These are phyloP conservation scores for Kurtzmaniella fragi DNA, from an alignment of 805 yeast genomes.

Conservation along the genomic window DNA sequence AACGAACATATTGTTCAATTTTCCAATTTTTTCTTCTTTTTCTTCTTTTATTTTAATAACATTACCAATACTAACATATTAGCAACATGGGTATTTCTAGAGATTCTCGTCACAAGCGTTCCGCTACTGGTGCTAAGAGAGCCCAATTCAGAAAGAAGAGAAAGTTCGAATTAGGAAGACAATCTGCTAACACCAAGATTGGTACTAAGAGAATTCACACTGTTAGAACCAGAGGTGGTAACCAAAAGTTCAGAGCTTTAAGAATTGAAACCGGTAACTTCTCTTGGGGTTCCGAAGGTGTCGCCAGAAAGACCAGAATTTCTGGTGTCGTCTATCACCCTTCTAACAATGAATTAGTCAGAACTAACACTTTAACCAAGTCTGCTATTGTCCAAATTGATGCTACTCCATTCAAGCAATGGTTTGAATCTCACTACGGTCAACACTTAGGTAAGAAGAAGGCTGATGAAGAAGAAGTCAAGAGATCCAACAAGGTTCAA, in stretches of 20 bases:
- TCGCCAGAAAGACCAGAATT: constrained; percentile 98
- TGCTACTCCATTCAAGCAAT: constrained; percentile 99
- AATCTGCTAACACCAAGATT: constrained; percentile 98
- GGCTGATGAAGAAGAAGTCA: constrained; percentile 55
- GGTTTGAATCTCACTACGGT: constrained; percentile 99
- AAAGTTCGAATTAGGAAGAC: constrained; percentile 99
- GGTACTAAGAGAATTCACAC: constrained; percentile 98
- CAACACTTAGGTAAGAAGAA: constrained; percentile 83
- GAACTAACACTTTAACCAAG: constrained; percentile 99
- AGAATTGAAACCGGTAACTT: constrained; percentile 99
- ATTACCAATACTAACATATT: constrained; percentile 13
- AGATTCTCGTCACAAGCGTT: constrained; percentile 99
- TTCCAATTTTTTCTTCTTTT: neutral
- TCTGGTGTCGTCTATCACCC: constrained; percentile 98
- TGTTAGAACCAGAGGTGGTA: constrained; percentile 99
- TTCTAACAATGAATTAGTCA: constrained; percentile 98
- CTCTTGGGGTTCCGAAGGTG: constrained; percentile 99
- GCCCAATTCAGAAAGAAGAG: constrained; percentile 99
- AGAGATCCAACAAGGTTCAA: constrained; percentile 74
- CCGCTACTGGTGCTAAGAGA: constrained; percentile 99
- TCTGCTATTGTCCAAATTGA: constrained; percentile 98
- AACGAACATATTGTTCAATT: too few species aligned
- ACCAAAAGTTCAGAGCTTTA: constrained; percentile 99
- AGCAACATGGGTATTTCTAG: constrained; percentile 98
- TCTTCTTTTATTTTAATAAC: constrained; percentile 7